Evolutionary conservation across 441 rosid species (phyloP).

Genomic region (Geranium incanum): DNA sequence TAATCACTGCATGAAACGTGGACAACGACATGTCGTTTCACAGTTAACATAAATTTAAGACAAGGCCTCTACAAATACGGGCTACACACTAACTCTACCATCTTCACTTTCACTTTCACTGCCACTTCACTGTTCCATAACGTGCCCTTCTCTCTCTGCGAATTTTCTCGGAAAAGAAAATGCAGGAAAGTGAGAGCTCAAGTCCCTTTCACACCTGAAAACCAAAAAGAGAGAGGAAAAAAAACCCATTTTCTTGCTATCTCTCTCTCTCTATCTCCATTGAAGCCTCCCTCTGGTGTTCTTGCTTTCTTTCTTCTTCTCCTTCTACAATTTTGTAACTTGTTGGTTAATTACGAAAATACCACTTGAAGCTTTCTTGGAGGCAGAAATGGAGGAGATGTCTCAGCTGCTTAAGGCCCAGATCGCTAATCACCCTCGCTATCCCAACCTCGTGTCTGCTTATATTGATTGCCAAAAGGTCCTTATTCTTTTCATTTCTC

Average conservation of each 20-base stretch:
- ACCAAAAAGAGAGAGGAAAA: neutral
- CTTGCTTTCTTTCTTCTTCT: no score
- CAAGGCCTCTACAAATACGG: neutral
- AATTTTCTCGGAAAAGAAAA: neutral
- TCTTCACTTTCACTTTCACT: neutral
- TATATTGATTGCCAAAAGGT: constrained; percentile 59
- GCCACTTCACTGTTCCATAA: neutral
- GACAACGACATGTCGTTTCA: neutral
- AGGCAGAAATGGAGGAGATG: constrained; percentile 17
- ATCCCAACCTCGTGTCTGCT: constrained; percentile 51
- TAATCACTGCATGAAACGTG: neutral
- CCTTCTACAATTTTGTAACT: no score
- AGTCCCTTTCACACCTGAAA: neutral
- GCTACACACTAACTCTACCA: neutral
- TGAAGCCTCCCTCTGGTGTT: neutral
- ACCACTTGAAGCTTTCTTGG: no score
- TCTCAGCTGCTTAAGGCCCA: constrained; percentile 47
- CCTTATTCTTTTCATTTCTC: no score
- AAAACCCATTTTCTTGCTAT: no score
- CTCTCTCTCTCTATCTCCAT: neutral
- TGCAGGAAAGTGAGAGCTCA: neutral
- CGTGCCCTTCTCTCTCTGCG: neutral
- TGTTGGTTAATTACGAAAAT: no score
- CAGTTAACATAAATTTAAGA: neutral
- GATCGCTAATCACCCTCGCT: constrained; percentile 56